Evolutionary conservation across 805 yeast species (phyloP), one percentile per base, ranked within the genome.

Genomic region (Candida sonorensis): DNA sequence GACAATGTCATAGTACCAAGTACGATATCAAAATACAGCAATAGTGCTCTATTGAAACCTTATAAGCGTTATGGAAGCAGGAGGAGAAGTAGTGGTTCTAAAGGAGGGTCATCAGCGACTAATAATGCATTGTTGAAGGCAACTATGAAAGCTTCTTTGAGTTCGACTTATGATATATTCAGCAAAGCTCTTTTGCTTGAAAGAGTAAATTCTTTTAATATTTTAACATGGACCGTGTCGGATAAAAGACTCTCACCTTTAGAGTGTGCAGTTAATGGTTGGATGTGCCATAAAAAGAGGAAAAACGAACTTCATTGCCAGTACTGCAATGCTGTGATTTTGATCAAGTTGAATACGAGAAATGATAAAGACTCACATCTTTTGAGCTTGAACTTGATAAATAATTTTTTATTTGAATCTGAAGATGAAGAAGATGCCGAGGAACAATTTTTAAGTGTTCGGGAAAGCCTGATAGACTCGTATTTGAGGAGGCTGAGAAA

Each of bases 241-340:
- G 46, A 45, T 29, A 17, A 31, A 7, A 35, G 34, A 5, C 46
- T 75, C 17, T 67, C 58, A 5, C 77, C 76, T 32, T 52, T 75
- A 21, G 59, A 48, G 19, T 68, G 76, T 44, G 64, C 77, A 1
- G 43, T 67, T 15, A 58, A 66, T 33, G 81, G 81, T 2, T 75
- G 81, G 81, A 52, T 47, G 30, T 67, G 73, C 38, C 64, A 62
- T 11, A 44, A 53, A 9, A 37, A 34, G 3, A 36, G 51, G 18
- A 55, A 47, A 27, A 61, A 64, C 34, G 57, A 51, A 29, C 34
- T 64, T 3, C 43, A 41, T 26, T 64, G 69, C 37, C 38, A 40
- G 2, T 49, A 50, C 7, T 62, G 69, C 36, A 50, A 51, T 28
- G 51, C 60, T 2, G 32, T 45, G 8, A 36, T 64, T 10, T 23